Conservation (phyloP, 805 yeast genomes). For the Sugiyamaella floridensis region DNA sequence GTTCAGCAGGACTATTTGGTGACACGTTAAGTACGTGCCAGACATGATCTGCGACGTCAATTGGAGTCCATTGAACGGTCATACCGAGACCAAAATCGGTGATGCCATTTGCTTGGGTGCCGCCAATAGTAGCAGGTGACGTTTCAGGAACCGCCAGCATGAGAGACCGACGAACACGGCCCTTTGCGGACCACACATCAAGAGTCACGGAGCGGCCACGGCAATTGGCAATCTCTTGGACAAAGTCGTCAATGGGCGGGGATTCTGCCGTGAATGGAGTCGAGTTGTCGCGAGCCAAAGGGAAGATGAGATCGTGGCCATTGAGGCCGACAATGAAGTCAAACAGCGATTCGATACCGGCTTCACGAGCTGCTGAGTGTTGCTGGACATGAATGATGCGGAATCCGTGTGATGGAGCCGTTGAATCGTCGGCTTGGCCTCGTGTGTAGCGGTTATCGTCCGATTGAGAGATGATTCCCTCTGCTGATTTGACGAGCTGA, state of each 20-base stretch:
- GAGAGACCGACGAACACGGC: slow-evolving; percentile 36
- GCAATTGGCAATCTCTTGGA: slow-evolving; percentile 38
- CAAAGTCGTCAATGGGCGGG: slow-evolving; percentile 26
- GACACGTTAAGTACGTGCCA: slow-evolving; percentile 79
- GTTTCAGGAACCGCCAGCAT: slow-evolving; percentile 18
- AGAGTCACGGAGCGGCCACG: slow-evolving; percentile 41
- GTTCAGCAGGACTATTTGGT: slow-evolving; percentile 72
- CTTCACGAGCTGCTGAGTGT: slow-evolving; percentile 41
- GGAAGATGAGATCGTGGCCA: slow-evolving; percentile 45
- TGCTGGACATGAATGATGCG: slow-evolving; percentile 47
- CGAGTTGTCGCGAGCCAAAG: background rate
- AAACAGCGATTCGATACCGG: slow-evolving; percentile 75
- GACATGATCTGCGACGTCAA: slow-evolving; percentile 68
- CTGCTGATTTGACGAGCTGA: slow-evolving; percentile 47
- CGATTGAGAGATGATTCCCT: slow-evolving; percentile 27
- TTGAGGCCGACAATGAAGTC: slow-evolving; percentile 81
- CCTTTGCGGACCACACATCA: slow-evolving; percentile 83
- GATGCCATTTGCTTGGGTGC: background rate
- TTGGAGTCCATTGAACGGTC: slow-evolving; percentile 68
- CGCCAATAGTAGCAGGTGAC: slow-evolving; percentile 1
- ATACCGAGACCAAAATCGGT: slow-evolving; percentile 50
- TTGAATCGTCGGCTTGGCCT: background rate
- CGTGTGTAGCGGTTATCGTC: background rate
- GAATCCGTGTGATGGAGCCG: slow-evolving; percentile 39
- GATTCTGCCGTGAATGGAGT: slow-evolving; percentile 6